Conservation (phyloP, 305 asterid genomes). For the Plantago coronopus region DNA sequence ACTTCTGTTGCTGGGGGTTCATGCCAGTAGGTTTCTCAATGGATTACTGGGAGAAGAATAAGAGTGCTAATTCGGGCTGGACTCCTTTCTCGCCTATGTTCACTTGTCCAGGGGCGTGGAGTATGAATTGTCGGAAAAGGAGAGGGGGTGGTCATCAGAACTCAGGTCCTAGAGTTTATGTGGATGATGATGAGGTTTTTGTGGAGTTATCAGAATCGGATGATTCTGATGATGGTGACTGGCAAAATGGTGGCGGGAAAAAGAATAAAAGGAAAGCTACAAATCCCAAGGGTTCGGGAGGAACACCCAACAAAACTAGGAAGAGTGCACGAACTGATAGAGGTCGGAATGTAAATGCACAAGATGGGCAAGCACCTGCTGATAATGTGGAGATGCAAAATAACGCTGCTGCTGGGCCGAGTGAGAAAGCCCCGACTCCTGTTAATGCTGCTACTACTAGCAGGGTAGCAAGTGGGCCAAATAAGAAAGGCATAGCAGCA, state of each 20-base stretch:
- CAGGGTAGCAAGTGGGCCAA: conserved; percentile 37
- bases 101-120: conserved; percentile 28
- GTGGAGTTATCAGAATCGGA: conserved; percentile 67
- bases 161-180: conserved; percentile 56
- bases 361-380: conserved; percentile 39
- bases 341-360: conserved; percentile 40
- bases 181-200: conserved; percentile 63
- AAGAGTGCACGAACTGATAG: conserved; percentile 45
- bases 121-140: conserved; percentile 24
- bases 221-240: conserved; percentile 69
- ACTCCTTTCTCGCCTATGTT: conserved; percentile 71
- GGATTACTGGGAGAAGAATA: conserved; percentile 44
- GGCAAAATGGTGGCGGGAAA: conserved; percentile 36
- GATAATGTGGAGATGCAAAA: conserved; percentile 39
- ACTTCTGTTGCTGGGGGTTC: conserved; percentile 78
- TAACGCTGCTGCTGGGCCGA: conserved; percentile 36
- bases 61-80: conserved; percentile 38
- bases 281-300: conserved; percentile 37
- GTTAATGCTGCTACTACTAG: conserved; percentile 28
- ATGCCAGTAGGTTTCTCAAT: conserved; percentile 59
- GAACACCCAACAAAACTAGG: conserved; percentile 29
- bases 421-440: conserved; percentile 44
- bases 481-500: conserved; percentile 43
- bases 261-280: conserved; percentile 35
- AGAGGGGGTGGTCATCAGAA: conserved; percentile 28